Conservation (phyloP, 2,329 filamentous ascomycete species). For the Chaetothyriales sp. region DNA sequence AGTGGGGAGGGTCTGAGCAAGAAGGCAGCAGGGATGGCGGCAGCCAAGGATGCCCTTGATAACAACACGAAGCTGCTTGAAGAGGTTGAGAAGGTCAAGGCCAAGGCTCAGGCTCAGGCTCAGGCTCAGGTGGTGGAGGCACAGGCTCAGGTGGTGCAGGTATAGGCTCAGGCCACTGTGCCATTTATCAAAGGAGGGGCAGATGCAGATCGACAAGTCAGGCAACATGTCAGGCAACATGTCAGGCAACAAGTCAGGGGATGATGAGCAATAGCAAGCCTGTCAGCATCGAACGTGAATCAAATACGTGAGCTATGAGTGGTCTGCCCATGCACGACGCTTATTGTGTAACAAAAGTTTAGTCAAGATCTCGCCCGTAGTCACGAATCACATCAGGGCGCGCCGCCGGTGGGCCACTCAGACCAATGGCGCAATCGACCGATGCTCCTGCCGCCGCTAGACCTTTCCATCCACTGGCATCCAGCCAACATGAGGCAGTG, state of each 20-base stretch:
- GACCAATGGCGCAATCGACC: not conserved
- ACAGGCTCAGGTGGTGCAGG: slow-evolving; percentile 1
- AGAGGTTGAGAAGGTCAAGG: slow-evolving; percentile 24
- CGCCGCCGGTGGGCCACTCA: not conserved
- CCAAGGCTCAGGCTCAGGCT: slow-evolving; percentile 13
- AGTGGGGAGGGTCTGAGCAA: slow-evolving; percentile 32
- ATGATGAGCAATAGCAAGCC: too few relatives aligned
- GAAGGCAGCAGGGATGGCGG: slow-evolving; percentile 30
- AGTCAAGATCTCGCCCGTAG: too few relatives aligned
- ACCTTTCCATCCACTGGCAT: not conserved
- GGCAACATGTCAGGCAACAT: too few relatives aligned
- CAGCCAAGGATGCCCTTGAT: slow-evolving; percentile 27
- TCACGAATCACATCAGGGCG: not conserved
- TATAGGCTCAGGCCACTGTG: too few relatives aligned
- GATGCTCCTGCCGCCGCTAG: not conserved
- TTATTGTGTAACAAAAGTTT: too few relatives aligned
- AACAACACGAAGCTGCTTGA: slow-evolving; percentile 25
- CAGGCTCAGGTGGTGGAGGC: slow-evolving; percentile 11
- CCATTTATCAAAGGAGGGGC: too few relatives aligned
- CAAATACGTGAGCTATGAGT: not conserved
- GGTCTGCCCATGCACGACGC: not conserved
- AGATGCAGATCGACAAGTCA: too few relatives aligned
- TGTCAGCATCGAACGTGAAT: not conserved
- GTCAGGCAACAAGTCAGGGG: too few relatives aligned
- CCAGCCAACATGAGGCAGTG: not conserved